Conservation (phyloP, 164 flowering plant species). For the Hamamelis virginiana region DNA sequence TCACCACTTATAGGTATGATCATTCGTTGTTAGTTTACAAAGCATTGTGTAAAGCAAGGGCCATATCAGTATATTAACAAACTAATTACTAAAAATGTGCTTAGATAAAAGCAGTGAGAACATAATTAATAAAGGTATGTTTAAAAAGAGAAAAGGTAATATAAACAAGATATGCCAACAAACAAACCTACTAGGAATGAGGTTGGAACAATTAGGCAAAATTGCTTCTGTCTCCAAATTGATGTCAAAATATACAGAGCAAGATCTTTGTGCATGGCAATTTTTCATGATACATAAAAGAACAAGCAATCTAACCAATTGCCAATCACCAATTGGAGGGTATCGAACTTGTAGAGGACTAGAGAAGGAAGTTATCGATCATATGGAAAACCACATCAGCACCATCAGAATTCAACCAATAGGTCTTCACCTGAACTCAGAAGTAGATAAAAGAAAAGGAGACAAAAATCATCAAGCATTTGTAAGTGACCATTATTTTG, state of each 20-base stretch:
- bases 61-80: no score
- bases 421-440: slow-evolving; percentile 70
- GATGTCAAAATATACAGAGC: slow-evolving; percentile 5
- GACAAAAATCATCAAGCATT: neutral
- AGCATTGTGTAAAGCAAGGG: no score
- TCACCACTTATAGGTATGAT: no score
- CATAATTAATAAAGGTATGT: neutral
- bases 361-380: slow-evolving; percentile 79
- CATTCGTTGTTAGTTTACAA: no score
- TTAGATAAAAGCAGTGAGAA: neutral
- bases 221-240: neutral
- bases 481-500: neutral
- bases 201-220: neutral
- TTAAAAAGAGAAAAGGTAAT: neutral
- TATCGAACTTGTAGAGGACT: slow-evolving; percentile 17
- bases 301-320: slow-evolving; percentile 21
- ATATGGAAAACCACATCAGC: slow-evolving; percentile 82
- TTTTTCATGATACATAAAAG: slow-evolving; percentile 16
- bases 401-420: slow-evolving; percentile 93
- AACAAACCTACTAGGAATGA: neutral
- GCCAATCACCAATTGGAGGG: slow-evolving; percentile 7
- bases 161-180: neutral
- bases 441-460: neutral
- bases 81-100: no score
- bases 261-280: slow-evolving; percentile 1